These are phyloP conservation scores for Hordeum vulgare DNA, from an alignment of 176 grass and related monocot genomes.

Conservation along the genomic window DNA sequence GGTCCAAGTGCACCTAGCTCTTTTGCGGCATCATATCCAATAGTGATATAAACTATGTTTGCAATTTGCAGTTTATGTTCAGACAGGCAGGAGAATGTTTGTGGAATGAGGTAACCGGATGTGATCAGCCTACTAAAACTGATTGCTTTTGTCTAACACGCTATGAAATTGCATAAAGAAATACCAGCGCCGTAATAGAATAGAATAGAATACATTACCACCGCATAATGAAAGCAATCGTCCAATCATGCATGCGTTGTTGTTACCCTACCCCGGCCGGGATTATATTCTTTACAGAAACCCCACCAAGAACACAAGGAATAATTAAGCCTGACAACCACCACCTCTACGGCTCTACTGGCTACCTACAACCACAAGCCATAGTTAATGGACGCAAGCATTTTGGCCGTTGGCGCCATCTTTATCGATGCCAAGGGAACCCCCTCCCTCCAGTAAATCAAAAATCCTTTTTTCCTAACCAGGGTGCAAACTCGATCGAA, in stretches of 20 bases:
- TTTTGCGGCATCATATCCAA: background rate
- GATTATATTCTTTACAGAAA: constrained; percentile 17
- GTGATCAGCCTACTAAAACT: background rate
- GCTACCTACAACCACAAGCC: background rate
- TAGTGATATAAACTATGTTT: background rate
- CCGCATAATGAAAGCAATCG: background rate
- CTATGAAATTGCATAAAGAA: background rate
- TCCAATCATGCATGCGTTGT: background rate
- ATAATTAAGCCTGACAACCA: constrained; percentile 30
- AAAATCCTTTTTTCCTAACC: constrained; percentile 21
- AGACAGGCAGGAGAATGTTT: background rate
- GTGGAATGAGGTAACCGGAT: background rate
- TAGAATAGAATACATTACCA: background rate
- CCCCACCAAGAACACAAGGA: constrained; percentile 36
- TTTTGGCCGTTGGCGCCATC: constrained; percentile 9
- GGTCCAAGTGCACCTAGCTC: background rate
- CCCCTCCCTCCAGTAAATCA: background rate
- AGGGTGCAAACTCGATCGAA: background rate
- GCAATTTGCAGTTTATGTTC: background rate
- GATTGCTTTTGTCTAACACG: background rate
- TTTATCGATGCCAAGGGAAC: constrained; percentile 35
- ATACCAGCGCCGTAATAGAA: background rate
- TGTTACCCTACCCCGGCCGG: background rate
- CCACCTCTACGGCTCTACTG: constrained; percentile 23
- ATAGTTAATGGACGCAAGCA: background rate